Conservation (phyloP, 306 rosid species). For the Erythrophleum fordii region DNA sequence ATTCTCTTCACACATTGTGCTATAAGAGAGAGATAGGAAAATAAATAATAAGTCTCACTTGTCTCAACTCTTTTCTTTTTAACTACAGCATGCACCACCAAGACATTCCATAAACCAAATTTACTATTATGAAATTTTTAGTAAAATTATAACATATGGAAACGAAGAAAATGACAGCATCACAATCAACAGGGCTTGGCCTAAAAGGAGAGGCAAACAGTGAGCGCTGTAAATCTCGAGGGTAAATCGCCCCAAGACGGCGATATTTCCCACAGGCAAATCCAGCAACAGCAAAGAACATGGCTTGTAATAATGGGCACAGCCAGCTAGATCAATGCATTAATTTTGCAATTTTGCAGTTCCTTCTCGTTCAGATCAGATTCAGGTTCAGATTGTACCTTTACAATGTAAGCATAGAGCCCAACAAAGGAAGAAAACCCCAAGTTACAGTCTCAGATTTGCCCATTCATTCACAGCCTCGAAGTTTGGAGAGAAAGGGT, state of each 20-base stretch:
- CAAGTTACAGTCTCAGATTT: constrained; percentile 36
- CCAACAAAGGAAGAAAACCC: constrained; percentile 39
- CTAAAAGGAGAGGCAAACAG: constrained; percentile 2
- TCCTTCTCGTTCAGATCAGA: neutral
- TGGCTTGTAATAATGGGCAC: constrained; percentile 8
- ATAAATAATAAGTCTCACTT: no score
- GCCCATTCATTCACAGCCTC: constrained; percentile 49
- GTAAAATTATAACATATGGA: no score
- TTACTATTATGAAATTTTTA: no score
- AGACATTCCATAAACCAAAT: no score
- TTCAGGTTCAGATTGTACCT: neutral
- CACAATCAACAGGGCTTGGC: neutral
- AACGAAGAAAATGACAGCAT: no score
- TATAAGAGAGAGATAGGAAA: no score
- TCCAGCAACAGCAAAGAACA: neutral
- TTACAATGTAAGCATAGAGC: constrained; percentile 37
- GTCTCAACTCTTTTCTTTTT: no score
- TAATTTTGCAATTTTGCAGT: neutral
- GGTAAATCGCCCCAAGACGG: neutral
- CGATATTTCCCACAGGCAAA: neutral
- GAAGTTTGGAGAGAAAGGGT: constrained; percentile 30
- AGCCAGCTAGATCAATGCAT: neutral
- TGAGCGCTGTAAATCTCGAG: neutral
- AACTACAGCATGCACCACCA: no score
- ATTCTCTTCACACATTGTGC: no score